These are phyloP conservation scores for Irpex sp. DNA, from an alignment of 1,284 basidiomycete genomes.

Conservation along the genomic window DNA sequence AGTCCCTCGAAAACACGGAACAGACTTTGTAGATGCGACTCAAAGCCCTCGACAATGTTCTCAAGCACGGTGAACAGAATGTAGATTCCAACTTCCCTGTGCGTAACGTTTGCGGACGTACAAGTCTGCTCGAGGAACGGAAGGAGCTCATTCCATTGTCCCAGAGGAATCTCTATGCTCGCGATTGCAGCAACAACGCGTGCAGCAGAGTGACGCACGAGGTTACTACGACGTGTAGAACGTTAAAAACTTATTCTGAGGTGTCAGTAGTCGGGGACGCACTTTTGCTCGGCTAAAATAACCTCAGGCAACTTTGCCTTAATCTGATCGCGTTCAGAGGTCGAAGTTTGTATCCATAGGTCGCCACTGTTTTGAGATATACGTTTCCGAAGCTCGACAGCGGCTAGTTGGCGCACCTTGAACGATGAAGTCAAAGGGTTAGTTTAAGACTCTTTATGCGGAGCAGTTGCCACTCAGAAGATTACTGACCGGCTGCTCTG, in stretches of 20 bases:
- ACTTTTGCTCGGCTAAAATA: conserved; percentile 80
- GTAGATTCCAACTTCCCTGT: conserved; percentile 90
- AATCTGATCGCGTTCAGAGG: conserved; percentile 77
- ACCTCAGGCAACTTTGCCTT: conserved; percentile 83
- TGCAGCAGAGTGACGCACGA: conserved; percentile 87
- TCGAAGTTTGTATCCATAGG: conserved; percentile 78
- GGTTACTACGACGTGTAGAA: conserved; percentile 48
- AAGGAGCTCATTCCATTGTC: conserved; percentile 86
- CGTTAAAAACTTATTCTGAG: conserved; percentile 10
- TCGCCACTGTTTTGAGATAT: conserved; percentile 78
- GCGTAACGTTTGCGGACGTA: conserved; percentile 61
- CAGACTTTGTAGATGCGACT: conserved; percentile 73
- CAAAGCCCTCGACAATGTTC: conserved; percentile 86
- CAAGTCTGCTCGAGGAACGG: conserved; percentile 86
- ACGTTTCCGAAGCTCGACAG: conserved; percentile 97
- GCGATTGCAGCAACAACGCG: conserved; percentile 95
- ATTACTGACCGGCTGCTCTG: conserved; percentile 62
- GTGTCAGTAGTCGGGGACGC: conserved; percentile 27
- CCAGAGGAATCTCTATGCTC: conserved; percentile 79
- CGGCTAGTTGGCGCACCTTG: conserved; percentile 94
- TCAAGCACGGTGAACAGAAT: conserved; percentile 93
- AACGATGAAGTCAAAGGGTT: conserved; percentile 32
- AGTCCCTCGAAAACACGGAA: conserved; percentile 82
- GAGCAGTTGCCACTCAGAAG: neutral
- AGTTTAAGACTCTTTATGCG: conserved; percentile 64